These are phyloP conservation scores for Chaetothyriales sp. DNA, from an alignment of 2,329 filamentous ascomycete genomes.

Conservation along the genomic window DNA sequence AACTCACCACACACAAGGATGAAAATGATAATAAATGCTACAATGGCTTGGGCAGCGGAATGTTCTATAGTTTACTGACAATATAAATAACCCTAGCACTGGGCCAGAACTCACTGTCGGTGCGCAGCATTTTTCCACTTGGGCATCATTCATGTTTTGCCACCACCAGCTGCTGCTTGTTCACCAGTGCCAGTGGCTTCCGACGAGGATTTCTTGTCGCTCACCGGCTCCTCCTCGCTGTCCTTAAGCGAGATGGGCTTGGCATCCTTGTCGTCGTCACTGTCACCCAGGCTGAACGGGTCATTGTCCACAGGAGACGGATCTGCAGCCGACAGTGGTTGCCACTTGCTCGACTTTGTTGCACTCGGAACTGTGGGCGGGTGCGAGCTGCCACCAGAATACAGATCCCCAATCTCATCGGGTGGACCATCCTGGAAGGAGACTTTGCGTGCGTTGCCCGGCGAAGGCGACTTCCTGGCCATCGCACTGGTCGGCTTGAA, in stretches of 20 bases:
- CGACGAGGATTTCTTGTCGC: conserved; percentile 47
- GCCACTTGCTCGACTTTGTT: conserved; percentile 82
- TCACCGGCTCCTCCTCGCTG: conserved; percentile 36
- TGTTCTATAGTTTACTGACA: too few species aligned
- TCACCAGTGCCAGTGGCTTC: conserved; percentile 24
- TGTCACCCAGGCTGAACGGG: conserved; percentile 90
- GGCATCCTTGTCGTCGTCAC: conserved; percentile 73
- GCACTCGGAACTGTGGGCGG: conserved; percentile 38
- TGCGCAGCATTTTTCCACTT: too few species aligned
- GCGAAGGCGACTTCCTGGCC: conserved; percentile 32
- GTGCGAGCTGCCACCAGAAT: conserved; percentile 50
- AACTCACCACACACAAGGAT: too few species aligned
- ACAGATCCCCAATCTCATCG: conserved; percentile 65
- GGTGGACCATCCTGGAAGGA: conserved; percentile 49
- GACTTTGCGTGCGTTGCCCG: conserved; percentile 34
- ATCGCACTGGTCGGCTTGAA: conserved; percentile 41
- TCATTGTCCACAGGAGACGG: conserved; percentile 85
- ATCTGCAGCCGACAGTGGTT: conserved; percentile 74
- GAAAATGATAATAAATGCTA: too few species aligned
- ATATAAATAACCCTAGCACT: too few species aligned
- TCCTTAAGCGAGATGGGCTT: conserved; percentile 49
- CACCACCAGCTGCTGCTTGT: not conserved
- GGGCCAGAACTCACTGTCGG: too few species aligned
- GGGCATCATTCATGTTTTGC: not conserved
- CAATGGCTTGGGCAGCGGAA: too few species aligned